Evolutionary conservation across 345 rosid species (phyloP).

Genomic region (Corchorus olitorius): DNA sequence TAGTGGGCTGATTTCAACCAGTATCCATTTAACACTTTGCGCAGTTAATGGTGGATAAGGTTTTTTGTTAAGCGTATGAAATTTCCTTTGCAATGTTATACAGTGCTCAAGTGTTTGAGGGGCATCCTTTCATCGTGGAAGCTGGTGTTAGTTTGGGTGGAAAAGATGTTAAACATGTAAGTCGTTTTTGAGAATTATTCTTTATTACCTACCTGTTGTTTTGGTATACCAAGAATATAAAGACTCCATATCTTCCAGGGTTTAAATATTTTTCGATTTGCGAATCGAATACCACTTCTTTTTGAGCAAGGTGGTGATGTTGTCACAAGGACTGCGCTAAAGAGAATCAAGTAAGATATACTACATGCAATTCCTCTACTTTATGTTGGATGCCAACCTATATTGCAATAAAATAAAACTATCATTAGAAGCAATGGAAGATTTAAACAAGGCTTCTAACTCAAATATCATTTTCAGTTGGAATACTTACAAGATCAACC

Average conservation of each 20-base stretch:
- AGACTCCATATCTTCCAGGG: slow-evolving; percentile 51
- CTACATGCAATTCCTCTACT: not conserved
- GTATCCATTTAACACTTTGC: not conserved
- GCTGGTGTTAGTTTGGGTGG: slow-evolving; percentile 98
- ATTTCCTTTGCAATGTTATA: slow-evolving; percentile 27
- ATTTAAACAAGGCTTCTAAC: slow-evolving; percentile 7
- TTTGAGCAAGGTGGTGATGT: slow-evolving; percentile 99
- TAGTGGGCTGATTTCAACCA: slow-evolving; percentile 21
- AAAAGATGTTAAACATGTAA: slow-evolving; percentile 67
- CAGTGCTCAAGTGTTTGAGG: slow-evolving; percentile 99
- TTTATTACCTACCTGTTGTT: not conserved
- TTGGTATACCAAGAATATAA: not conserved
- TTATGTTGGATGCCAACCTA: not conserved
- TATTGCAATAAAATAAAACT: not conserved
- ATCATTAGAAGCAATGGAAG: not conserved
- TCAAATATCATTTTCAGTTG: slow-evolving; percentile 54
- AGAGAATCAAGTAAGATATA: slow-evolving; percentile 82
- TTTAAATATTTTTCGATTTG: slow-evolving; percentile 87
- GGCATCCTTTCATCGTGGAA: slow-evolving; percentile 96
- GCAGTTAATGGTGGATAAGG: slow-evolving; percentile 12
- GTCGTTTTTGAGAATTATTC: not conserved
- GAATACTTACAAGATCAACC: slow-evolving; percentile 93
- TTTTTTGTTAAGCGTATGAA: slow-evolving; percentile 7
- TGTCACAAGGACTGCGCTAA: slow-evolving; percentile 87
- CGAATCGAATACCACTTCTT: slow-evolving; percentile 93